These are phyloP conservation scores for Ceratopteris richardii DNA, from an alignment of 75 land plant genomes.

Conservation along the genomic window DNA sequence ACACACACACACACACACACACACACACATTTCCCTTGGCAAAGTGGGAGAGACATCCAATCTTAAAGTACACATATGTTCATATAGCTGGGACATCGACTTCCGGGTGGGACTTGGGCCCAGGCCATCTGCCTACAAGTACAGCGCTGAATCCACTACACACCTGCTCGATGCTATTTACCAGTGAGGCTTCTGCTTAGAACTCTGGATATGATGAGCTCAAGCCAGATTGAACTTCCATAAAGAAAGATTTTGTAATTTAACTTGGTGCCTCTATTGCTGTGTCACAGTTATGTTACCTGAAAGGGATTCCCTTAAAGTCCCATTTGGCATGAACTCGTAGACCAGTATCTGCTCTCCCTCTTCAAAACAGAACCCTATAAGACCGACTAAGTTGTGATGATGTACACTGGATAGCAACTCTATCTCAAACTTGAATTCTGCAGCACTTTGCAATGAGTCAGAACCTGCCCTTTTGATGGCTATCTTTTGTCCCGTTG, in stretches of 20 bases:
- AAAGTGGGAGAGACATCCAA: too few relatives aligned
- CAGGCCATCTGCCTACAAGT: too few relatives aligned
- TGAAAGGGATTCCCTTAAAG: conserved; percentile 19
- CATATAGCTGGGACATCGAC: background rate
- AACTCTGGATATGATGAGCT: too few relatives aligned
- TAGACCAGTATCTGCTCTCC: conserved; percentile 56
- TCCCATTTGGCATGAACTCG: conserved; percentile 36
- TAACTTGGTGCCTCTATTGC: background rate
- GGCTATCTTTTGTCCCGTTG: conserved; percentile 24
- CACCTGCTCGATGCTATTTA: too few relatives aligned
- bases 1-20: too few relatives aligned
- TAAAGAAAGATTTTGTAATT: too few relatives aligned
- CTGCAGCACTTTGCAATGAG: conserved; percentile 26
- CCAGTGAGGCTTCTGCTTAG: too few relatives aligned
- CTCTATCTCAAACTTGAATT: conserved; percentile 36
- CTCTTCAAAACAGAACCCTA: conserved; percentile 35
- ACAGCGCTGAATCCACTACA: too few relatives aligned
- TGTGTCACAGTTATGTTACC: too few relatives aligned
- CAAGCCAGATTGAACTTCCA: too few relatives aligned
- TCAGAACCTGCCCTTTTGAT: conserved; percentile 26
- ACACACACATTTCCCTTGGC: too few relatives aligned
- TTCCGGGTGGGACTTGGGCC: too few relatives aligned
- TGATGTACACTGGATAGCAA: conserved; percentile 35
- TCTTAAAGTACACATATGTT: background rate
- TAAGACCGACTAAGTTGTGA: conserved; percentile 27